Conservation (phyloP, 805 yeast genomes). For the Yarrowia alimentaria region DNA sequence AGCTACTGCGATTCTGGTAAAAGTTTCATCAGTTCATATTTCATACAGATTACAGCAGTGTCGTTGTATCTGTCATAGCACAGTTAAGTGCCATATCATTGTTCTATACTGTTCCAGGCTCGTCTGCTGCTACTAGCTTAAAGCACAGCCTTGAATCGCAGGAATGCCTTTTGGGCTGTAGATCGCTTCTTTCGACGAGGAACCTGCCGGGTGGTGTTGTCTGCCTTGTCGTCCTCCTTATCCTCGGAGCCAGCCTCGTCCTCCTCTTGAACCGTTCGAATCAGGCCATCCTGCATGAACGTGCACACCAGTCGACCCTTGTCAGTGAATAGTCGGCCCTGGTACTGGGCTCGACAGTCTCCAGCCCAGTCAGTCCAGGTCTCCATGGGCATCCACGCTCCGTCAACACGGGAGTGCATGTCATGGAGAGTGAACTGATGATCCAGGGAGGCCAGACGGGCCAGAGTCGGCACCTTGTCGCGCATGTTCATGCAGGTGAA, state of each 20-base stretch:
- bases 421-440: constrained; percentile 38
- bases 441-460: constrained; percentile 37
- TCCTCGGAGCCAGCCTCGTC: not conserved
- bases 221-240: constrained; percentile 17
- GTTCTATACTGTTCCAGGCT: too few species aligned
- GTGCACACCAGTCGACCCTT: constrained; percentile 34
- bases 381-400: constrained; percentile 36
- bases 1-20: too few species aligned
- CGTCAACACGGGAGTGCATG: constrained; percentile 33
- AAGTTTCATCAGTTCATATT: too few species aligned
- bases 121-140: too few species aligned
- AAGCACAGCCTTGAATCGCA: constrained; percentile 9
- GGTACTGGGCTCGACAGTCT: constrained; percentile 38
- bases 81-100: too few species aligned
- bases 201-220: constrained; percentile 14
- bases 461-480: constrained; percentile 30
- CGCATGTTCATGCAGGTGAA: constrained; percentile 37
- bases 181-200: constrained; percentile 7
- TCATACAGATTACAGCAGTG: too few species aligned
- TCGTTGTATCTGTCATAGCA: too few species aligned
- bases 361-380: constrained; percentile 36
- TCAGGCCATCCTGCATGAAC: constrained; percentile 38
- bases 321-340: constrained; percentile 37
- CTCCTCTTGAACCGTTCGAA: constrained; percentile 25
- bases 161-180: not conserved